Conservation (phyloP, 352 stramenopile species). For the Phytophthora tentaculata region DNA sequence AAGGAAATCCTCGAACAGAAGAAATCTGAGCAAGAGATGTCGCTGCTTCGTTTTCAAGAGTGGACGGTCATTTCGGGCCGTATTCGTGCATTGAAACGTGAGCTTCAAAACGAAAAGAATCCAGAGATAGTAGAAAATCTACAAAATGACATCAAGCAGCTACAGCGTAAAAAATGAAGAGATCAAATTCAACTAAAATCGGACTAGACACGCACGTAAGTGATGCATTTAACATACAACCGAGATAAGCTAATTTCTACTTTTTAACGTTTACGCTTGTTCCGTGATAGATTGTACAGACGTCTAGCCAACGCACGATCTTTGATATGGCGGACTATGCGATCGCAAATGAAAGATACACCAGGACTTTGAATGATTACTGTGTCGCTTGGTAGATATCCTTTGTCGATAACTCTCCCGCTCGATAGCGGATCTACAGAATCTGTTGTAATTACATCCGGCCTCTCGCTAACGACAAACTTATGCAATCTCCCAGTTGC, state of each 20-base stretch:
- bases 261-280: neutral
- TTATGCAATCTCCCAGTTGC: neutral
- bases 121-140: neutral
- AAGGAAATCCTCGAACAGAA: no score
- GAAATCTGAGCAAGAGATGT: neutral
- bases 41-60: neutral
- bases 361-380: neutral
- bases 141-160: no score
- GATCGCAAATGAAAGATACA: neutral
- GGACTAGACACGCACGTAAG: no score
- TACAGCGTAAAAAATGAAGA: no score
- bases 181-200: neutral
- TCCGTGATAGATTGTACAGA: neutral
- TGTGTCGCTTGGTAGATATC: neutral
- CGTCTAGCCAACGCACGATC: neutral
- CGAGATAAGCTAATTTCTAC: no score
- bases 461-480: neutral
- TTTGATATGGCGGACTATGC: neutral
- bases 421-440: neutral
- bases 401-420: neutral
- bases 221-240: no score
- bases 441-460: neutral
- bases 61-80: neutral
- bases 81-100: neutral
- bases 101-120: neutral